Evolutionary conservation across 2,329 filamentous ascomycete species (phyloP), one percentile per base, ranked within the genome.

Genomic region (Fusarium tjaetaba): DNA sequence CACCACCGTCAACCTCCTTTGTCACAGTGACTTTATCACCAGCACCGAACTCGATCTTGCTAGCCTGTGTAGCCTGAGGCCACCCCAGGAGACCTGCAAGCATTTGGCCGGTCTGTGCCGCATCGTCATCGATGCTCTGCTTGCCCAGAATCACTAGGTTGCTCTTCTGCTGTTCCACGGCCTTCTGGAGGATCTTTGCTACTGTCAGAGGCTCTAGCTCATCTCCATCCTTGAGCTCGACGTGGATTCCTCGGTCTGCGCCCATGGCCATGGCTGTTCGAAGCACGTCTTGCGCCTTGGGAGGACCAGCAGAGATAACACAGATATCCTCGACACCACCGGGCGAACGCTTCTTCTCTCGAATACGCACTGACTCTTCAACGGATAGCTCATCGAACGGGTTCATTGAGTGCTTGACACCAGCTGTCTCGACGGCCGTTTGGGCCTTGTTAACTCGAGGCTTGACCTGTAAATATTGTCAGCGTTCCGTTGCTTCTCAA

Each of bases 181-280:
- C 91, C 78, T 91, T 90, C 79, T 90, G 87, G 68, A 99, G 88
- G 80, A 98, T 84, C 87, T 99, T 99, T 49, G 96, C 96, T 20
- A 99, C 93, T n/a, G 89, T 89, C 64, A 99, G 87, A 28, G 96
- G 96, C 86, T 98, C 96, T 51, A 97, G 87, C 53, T 93, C 91
- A 74, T 92, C 90, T 65, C 90, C 90, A 46, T 94, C 93, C 74
- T 90, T 89, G 38, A 91, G 86, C 80, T 98, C 94, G 46, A 98
- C 92, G 86, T 96, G 95, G 81, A 99, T 92, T 45, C 86, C 92
- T 28, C 95, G 92, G 88, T 99, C 96, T 22, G 96, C 96, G 75
- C 96, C 96, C 95, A 99, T 98, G 78, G 96, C 96, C 95, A 99
- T 96, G 65, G 96, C 96, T 22, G 96, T 99, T 66, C 96, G 94